A percentile compares a stretch with the other conserved stretches of the same genome.
Evolutionary conservation across 208 protist genomes (phyloP).

Genomic region (Crithidia mellificae): DNA sequence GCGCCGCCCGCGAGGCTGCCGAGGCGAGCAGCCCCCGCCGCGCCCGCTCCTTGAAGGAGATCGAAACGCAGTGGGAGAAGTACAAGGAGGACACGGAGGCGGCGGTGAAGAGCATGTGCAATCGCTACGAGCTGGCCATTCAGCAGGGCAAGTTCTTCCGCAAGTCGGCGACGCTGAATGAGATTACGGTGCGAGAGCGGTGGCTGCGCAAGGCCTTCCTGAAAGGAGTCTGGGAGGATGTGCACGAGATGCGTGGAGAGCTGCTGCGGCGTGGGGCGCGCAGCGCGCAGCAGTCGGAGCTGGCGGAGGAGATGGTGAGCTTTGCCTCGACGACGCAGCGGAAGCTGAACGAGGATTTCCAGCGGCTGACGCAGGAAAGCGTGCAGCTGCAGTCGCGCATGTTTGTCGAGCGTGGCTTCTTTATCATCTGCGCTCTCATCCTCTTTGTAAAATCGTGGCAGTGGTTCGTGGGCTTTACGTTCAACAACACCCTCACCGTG

Average conservation of each 20-base stretch:
- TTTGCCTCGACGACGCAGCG: constrained; percentile 82
- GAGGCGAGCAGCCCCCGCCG: constrained; percentile 19
- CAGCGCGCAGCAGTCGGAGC: constrained; percentile 86
- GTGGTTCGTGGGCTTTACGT: constrained; percentile 67
- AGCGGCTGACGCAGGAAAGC: constrained; percentile 80
- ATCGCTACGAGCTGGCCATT: constrained; percentile 86
- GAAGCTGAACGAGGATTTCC: constrained; percentile 89
- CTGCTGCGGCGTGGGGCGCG: constrained; percentile 85
- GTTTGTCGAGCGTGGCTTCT: constrained; percentile 68
- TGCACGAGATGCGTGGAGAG: constrained; percentile 87
- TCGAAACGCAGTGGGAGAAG: constrained; percentile 69
- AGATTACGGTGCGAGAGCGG: constrained; percentile 85
- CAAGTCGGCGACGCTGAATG: constrained; percentile 80
- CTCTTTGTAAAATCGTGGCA: constrained; percentile 83
- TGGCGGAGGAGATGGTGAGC: constrained; percentile 89
- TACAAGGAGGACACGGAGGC: constrained; percentile 75
- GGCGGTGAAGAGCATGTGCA: constrained; percentile 82
- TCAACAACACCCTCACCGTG: constrained; percentile 76
- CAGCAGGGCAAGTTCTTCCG: constrained; percentile 85
- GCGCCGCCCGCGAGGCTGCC: constrained; percentile 36
- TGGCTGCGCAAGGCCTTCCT: constrained; percentile 89
- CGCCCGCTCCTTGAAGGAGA: constrained; percentile 71
- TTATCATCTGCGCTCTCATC: constrained; percentile 54
- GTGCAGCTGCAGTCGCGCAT: constrained; percentile 80
- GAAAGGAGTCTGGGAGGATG: constrained; percentile 88